Conservation (phyloP, 495 filamentous ascomycete species). For the Annulohypoxylon stygium region DNA sequence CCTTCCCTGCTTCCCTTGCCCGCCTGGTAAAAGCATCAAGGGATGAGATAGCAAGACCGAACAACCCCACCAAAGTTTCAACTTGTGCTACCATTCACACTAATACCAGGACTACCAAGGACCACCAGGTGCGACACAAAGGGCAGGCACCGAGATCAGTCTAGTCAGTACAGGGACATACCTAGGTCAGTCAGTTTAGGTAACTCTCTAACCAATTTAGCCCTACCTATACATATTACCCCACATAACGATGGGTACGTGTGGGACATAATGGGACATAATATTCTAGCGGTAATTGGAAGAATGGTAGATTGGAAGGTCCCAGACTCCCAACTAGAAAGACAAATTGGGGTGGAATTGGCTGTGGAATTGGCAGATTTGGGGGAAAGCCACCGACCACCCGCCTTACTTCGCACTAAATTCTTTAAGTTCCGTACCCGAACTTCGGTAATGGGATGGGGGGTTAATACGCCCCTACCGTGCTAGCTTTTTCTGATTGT, state of each 20-base stretch:
- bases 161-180: neutral
- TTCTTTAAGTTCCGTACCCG: constrained; percentile 14
- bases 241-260: neutral
- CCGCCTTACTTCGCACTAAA: constrained; percentile 7
- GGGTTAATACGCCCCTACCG: constrained; percentile 27
- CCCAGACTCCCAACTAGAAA: constrained; percentile 21
- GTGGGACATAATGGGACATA: neutral
- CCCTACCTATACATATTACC: constrained; percentile 2
- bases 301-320: neutral
- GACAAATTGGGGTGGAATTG: constrained; percentile 24
- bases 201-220: neutral
- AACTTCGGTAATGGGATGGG: constrained; percentile 7
- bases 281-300: neutral
- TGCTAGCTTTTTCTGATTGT: constrained; percentile 22
- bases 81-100: neutral
- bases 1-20: neutral
- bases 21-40: neutral
- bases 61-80: constrained; percentile 8
- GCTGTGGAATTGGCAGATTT: neutral
- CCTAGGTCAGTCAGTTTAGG: constrained; percentile 2
- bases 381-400: constrained; percentile 20
- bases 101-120: too few species aligned
- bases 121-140: constrained; percentile 3
- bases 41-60: neutral
- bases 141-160: neutral